Evolutionary conservation across 495 filamentous ascomycete genomes (phyloP).

Genomic region (Rhizodiscina lignyota): DNA sequence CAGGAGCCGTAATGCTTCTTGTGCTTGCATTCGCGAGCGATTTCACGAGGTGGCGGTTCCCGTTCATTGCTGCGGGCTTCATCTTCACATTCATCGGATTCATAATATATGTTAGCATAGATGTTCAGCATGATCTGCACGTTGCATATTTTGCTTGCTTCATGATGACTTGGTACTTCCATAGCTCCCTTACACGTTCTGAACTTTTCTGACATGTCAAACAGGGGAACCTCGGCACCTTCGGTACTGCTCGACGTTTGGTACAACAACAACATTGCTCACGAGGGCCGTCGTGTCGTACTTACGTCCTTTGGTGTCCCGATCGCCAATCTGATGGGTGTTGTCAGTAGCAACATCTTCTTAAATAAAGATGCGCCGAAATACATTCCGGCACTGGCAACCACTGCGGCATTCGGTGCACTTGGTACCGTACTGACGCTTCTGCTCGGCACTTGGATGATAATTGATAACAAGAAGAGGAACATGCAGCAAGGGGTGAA

Average conservation of each 20-base stretch:
- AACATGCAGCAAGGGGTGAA: constrained; percentile 43
- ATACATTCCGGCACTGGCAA: constrained; percentile 57
- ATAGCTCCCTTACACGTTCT: no score
- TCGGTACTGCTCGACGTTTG: constrained; percentile 36
- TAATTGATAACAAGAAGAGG: constrained; percentile 48
- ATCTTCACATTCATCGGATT: constrained; percentile 5
- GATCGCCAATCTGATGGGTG: constrained; percentile 65
- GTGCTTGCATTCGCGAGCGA: constrained; percentile 11
- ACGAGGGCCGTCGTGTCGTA: constrained; percentile 54
- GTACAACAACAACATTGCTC: constrained; percentile 72
- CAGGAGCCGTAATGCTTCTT: constrained; percentile 7
- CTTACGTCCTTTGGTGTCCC: constrained; percentile 61
- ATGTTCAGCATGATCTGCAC: constrained; percentile 13
- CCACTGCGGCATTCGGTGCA: constrained; percentile 57
- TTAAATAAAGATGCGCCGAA: constrained; percentile 51
- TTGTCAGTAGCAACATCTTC: constrained; percentile 62
- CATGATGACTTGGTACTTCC: constrained; percentile 9
- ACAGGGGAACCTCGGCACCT: constrained; percentile 32
- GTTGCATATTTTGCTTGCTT: constrained; percentile 16
- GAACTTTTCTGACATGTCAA: no score
- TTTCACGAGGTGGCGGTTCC: constrained; percentile 8
- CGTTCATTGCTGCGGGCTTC: constrained; percentile 6
- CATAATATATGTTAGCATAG: constrained; percentile 10
- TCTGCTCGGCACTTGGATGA: constrained; percentile 49
- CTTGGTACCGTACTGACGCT: constrained; percentile 40